These are phyloP conservation scores for Penicillium sp. DNA, from an alignment of 2,329 filamentous ascomycete species.

Conservation along the genomic window DNA sequence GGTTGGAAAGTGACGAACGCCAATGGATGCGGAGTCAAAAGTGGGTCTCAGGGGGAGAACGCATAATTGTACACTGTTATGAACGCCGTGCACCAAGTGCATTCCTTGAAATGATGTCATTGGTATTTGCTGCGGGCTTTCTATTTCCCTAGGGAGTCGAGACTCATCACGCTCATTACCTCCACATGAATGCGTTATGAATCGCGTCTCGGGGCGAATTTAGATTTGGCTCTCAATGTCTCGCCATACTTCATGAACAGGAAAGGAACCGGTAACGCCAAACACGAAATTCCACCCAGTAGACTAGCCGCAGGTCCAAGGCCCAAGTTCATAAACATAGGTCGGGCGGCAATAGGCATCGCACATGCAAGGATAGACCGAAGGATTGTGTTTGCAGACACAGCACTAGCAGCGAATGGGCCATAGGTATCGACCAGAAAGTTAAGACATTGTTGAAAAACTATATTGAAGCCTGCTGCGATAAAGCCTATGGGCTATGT, in stretches of 20 bases:
- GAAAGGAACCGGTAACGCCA: conserved; percentile 46
- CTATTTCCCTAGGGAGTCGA: no score
- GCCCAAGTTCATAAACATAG: conserved; percentile 44
- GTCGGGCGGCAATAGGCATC: conserved; percentile 38
- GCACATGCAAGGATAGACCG: conserved; percentile 42
- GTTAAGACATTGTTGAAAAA: conserved; percentile 51
- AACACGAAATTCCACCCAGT: conserved; percentile 41
- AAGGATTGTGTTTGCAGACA: conserved; percentile 47
- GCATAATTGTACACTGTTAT: background rate
- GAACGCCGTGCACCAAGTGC: background rate
- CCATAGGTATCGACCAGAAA: conserved; percentile 45
- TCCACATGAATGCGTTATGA: background rate
- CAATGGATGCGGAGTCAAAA: background rate
- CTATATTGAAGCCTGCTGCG: conserved; percentile 48
- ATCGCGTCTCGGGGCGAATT: conserved; percentile 31
- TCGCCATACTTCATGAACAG: conserved; percentile 46
- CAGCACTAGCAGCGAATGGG: conserved; percentile 44
- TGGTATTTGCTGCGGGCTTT: background rate
- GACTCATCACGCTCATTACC: no score
- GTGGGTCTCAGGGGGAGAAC: background rate
- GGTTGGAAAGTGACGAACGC: background rate
- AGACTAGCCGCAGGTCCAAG: conserved; percentile 45
- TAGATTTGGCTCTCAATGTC: conserved; percentile 43
- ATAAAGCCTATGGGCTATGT: conserved; percentile 34
- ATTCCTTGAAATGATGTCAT: background rate